Conservation (phyloP, 352 stramenopile genomes). For the Phytophthora citrophthora region DNA sequence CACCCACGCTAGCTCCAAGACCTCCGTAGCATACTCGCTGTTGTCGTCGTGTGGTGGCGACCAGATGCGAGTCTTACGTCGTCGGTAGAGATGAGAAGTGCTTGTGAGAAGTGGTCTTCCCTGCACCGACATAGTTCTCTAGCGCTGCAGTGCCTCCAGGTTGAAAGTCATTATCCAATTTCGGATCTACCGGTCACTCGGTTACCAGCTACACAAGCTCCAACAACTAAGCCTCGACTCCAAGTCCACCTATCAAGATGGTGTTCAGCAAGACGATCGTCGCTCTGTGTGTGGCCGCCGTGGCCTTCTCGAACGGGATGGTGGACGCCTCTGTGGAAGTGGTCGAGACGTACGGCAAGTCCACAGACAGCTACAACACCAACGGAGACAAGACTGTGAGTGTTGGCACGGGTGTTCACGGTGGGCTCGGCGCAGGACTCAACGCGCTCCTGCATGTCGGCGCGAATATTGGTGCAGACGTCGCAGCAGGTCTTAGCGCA, state of each 20-base stretch:
- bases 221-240: background rate
- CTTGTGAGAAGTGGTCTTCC: background rate
- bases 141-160: background rate
- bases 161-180: constrained; percentile 2
- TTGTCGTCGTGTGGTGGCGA: background rate
- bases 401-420: background rate
- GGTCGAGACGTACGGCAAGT: constrained; percentile 3
- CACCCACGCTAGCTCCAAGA: no score
- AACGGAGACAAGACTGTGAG: background rate
- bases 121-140: background rate
- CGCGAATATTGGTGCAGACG: background rate
- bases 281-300: background rate
- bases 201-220: background rate
- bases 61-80: background rate
- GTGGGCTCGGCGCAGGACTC: background rate
- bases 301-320: background rate
- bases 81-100: background rate
- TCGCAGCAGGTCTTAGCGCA: background rate
- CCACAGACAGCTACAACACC: background rate
- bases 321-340: constrained; percentile 1
- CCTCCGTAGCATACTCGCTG: no score
- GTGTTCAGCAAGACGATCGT: background rate
- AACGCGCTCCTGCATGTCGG: background rate
- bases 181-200: constrained; percentile 1
- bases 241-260: background rate